Evolutionary conservation across 2,329 filamentous ascomycete genomes (phyloP).

Genomic region (Reticulascus tulasneorum): DNA sequence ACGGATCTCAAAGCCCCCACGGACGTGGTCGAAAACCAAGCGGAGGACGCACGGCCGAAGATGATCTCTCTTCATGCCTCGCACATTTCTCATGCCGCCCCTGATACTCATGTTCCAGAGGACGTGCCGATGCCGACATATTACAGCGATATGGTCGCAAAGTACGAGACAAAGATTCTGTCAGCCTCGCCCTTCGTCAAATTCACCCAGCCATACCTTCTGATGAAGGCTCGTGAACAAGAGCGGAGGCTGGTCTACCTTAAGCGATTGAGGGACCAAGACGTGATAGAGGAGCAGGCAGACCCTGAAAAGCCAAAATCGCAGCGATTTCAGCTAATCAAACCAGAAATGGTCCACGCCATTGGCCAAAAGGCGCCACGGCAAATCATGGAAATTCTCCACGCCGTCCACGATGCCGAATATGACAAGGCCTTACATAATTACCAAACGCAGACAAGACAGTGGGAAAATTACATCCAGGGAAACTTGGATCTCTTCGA

Average conservation of each 20-base stretch:
- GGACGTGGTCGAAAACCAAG: constrained; percentile 18
- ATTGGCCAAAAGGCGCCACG: constrained; percentile 74
- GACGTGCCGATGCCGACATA: constrained; percentile 84
- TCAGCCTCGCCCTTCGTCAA: constrained; percentile 96
- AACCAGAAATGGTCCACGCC: constrained; percentile 90
- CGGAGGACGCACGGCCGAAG: constrained; percentile 21
- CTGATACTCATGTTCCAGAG: constrained; percentile 62
- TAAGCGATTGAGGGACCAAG: constrained; percentile 76
- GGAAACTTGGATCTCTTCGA: constrained; percentile 88
- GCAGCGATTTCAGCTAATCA: constrained; percentile 83
- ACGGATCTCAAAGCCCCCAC: constrained; percentile 23
- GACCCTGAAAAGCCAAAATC: constrained; percentile 59
- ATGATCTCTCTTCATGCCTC: constrained; percentile 36
- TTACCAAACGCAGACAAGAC: constrained; percentile 88
- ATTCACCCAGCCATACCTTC: constrained; percentile 87
- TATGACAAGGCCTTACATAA: constrained; percentile 93
- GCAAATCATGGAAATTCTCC: constrained; percentile 88
- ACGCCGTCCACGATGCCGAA: constrained; percentile 92
- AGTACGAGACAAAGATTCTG: constrained; percentile 87
- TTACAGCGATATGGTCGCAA: constrained; percentile 91
- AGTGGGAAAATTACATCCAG: constrained; percentile 94
- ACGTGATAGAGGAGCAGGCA: constrained; percentile 52
- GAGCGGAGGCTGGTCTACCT: constrained; percentile 80
- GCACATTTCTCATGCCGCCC: constrained; percentile 35
- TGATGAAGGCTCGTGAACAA: constrained; percentile 88